A percentile compares a stretch with the other conserved stretches of the same genome.
phyloP scores from a whole-genome alignment of 2,329 filamentous ascomycete genomes.

The Ascochyta pisi region DNA sequence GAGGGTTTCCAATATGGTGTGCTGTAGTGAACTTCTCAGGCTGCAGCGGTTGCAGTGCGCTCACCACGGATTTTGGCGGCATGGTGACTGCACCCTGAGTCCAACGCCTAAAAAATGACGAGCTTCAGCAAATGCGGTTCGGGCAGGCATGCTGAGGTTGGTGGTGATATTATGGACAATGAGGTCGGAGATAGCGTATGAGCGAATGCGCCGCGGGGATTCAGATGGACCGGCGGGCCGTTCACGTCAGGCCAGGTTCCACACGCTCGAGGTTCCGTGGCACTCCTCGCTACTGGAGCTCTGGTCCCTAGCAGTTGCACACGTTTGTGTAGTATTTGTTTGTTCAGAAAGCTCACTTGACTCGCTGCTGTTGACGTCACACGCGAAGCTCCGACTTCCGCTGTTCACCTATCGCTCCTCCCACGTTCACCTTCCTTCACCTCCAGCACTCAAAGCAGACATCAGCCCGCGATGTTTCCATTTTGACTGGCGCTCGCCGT shows the following conservation, averaged over 20 bases:
- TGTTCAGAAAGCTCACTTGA: conserved; percentile 1
- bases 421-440: conserved; percentile 14
- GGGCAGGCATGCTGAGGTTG: conserved; percentile 12
- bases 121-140: conserved; percentile 13
- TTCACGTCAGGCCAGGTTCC: conserved; percentile 2
- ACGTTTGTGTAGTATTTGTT: background rate
- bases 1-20: conserved; percentile 55
- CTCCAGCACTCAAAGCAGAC: conserved; percentile 3
- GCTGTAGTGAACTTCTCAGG: conserved; percentile 35
- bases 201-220: conserved; percentile 6
- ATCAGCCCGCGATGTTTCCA: background rate
- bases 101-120: conserved; percentile 26
- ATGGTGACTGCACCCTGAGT: conserved; percentile 16
- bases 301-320: background rate
- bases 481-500: conserved; percentile 11
- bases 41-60: conserved; percentile 24
- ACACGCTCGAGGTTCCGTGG: background rate
- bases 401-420: conserved; percentile 18
- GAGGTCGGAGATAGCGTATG: conserved; percentile 23
- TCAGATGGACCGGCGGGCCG: conserved; percentile 14
- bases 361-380: conserved; percentile 6
- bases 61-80: conserved; percentile 25
- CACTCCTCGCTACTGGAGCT: background rate
- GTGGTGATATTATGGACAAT: conserved; percentile 21
- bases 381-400: background rate